phyloP scores from a whole-genome alignment of 2,329 filamentous ascomycete genomes.

The Hypoxylon sp. region DNA sequence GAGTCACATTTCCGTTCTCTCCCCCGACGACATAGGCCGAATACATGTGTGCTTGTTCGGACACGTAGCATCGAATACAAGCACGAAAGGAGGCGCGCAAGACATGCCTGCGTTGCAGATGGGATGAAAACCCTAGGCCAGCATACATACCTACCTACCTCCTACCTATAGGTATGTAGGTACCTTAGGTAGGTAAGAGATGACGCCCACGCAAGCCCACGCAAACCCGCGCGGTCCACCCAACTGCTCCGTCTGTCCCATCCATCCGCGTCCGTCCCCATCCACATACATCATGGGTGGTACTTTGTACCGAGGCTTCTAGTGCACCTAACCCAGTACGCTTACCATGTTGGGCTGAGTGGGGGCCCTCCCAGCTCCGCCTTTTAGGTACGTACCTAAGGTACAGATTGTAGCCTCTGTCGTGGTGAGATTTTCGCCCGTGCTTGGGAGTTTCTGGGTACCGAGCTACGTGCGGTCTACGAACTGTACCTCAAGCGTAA shows the following conservation, averaged over 20 bases:
- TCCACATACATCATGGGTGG: not conserved
- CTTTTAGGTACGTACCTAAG: constrained; percentile 17
- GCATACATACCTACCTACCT: too few relatives aligned
- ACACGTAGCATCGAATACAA: constrained; percentile 16
- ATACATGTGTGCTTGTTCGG: constrained; percentile 16
- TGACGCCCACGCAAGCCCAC: too few relatives aligned
- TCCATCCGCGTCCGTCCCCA: not conserved
- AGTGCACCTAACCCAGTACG: constrained; percentile 38
- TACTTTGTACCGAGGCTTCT: constrained; percentile 13
- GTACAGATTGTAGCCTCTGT: constrained; percentile 31
- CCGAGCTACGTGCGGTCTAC: too few relatives aligned
- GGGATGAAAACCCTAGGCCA: not conserved
- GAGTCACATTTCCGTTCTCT: not conserved
- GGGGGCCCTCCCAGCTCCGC: constrained; percentile 27
- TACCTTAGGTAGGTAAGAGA: too few relatives aligned
- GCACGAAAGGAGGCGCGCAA: constrained; percentile 21
- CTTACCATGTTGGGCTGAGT: constrained; percentile 25
- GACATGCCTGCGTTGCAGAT: constrained; percentile 21
- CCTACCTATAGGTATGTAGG: not conserved
- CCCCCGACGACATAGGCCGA: too few relatives aligned
- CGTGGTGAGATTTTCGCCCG: constrained; percentile 31
- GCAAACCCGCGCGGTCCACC: not conserved
- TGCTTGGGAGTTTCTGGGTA: constrained; percentile 5
- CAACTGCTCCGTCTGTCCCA: not conserved
- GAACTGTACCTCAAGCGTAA: not conserved